phyloP scores from a whole-genome alignment of 306 rosid species.

The Cicer cuneatum region DNA sequence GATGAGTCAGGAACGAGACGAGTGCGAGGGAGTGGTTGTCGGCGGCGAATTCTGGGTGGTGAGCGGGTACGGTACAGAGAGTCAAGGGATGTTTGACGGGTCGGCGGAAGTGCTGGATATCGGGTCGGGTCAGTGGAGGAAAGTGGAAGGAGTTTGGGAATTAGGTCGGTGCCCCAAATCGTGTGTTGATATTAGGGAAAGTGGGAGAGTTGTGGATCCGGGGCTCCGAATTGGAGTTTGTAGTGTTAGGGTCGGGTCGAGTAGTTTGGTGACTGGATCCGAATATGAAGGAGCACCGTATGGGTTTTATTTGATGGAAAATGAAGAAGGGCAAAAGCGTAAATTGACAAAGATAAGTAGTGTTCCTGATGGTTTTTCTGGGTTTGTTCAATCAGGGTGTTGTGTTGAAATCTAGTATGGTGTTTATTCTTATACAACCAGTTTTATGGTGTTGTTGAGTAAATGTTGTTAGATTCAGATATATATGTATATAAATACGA shows the following conservation, averaged over 20 bases:
- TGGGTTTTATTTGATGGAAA: conserved; percentile 47
- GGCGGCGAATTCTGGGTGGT: conserved; percentile 58
- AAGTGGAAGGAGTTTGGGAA: conserved; percentile 39
- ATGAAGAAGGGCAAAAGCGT: conserved; percentile 46
- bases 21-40: conserved; percentile 54
- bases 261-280: conserved; percentile 43
- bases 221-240: conserved; percentile 44
- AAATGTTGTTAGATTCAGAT: too few species aligned
- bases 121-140: conserved; percentile 51
- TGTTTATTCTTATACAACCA: too few species aligned
- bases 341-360: conserved; percentile 11
- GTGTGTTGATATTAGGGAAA: conserved; percentile 35
- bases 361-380: conserved; percentile 47
- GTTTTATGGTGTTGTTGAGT: too few species aligned
- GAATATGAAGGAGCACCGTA: conserved; percentile 47
- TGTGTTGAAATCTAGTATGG: conserved; percentile 47
- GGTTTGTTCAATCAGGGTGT: conserved; percentile 60
- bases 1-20: conserved; percentile 55
- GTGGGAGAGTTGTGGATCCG: conserved; percentile 40
- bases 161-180: conserved; percentile 53
- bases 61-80: conserved; percentile 55
- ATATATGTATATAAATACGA: too few species aligned
- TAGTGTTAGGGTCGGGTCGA: conserved; percentile 37
- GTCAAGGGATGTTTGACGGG: conserved; percentile 52
- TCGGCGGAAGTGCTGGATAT: conserved; percentile 42